phyloP scores from a whole-genome alignment of 495 filamentous ascomycete genomes.

The Tuber aestivum region DNA sequence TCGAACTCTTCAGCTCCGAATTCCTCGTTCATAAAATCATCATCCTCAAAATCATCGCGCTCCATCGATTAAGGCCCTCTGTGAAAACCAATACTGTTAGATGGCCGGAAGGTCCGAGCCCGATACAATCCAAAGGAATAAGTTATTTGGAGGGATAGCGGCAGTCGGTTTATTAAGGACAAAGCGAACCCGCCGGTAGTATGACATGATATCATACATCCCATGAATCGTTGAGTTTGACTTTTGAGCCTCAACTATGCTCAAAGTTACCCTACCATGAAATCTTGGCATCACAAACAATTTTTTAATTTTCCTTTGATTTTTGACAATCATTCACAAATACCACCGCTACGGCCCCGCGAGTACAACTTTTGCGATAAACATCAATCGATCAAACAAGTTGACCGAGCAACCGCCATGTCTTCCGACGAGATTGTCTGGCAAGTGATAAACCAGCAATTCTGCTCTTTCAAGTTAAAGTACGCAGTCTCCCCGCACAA shows the following conservation, averaged over 20 bases:
- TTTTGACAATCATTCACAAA: conserved; percentile 9
- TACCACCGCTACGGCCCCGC: conserved; percentile 5
- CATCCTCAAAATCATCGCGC: background rate
- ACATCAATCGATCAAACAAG: background rate
- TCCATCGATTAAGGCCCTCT: background rate
- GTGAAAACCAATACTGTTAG: background rate
- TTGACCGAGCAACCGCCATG: conserved; percentile 45
- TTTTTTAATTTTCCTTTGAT: conserved; percentile 5
- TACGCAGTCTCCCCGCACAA: conserved; percentile 45
- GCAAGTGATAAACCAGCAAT: conserved; percentile 92
- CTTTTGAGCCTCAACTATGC: conserved; percentile 26
- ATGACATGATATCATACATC: background rate
- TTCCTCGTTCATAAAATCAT: background rate
- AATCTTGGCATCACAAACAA: conserved; percentile 26
- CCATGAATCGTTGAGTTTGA: background rate
- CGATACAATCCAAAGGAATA: background rate
- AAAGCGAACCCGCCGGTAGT: background rate
- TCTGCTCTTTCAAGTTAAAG: conserved; percentile 96
- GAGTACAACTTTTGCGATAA: conserved; percentile 13
- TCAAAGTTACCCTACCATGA: conserved; percentile 13
- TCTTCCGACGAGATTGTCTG: conserved; percentile 96
- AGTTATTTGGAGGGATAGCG: background rate
- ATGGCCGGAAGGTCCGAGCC: background rate
- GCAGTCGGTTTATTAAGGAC: background rate
- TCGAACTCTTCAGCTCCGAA: background rate